A percentile compares a stretch with the other conserved stretches of the same genome.
Conservation (phyloP, 768 basidiomycete genomes). For the Lactarius pseudohatsudake region DNA sequence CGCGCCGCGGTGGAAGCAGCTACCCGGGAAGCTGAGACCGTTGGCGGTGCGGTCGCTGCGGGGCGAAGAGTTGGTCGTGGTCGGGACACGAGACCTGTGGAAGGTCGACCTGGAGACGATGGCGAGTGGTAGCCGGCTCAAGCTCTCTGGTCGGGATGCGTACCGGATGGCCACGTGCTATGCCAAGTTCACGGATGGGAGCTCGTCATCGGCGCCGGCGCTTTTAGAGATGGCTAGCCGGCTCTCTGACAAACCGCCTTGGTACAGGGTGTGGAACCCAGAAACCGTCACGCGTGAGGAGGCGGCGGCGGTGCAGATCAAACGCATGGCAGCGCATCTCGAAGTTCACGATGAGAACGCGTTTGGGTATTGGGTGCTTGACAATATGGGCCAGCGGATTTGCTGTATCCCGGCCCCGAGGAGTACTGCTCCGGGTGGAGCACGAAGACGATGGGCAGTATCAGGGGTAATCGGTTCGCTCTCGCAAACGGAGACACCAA, state of each 20-base stretch:
- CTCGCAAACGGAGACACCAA: slow-evolving; percentile 5
- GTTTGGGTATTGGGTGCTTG: slow-evolving; percentile 22
- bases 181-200: background rate
- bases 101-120: slow-evolving; percentile 12
- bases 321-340: slow-evolving; percentile 11
- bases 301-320: background rate
- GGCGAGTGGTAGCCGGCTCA: background rate
- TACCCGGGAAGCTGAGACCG: slow-evolving; percentile 16
- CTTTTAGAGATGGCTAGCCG: slow-evolving; percentile 16
- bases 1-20: slow-evolving; percentile 15
- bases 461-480: slow-evolving; percentile 11
- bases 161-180: slow-evolving; percentile 18
- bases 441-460: slow-evolving; percentile 1
- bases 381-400: slow-evolving; percentile 15
- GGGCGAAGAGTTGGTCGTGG: slow-evolving; percentile 17
- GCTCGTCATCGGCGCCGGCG: background rate
- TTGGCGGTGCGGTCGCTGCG: slow-evolving; percentile 10
- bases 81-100: slow-evolving; percentile 18
- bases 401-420: slow-evolving; percentile 25
- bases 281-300: slow-evolving; percentile 7
- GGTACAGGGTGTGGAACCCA: slow-evolving; percentile 16
- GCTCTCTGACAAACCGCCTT: slow-evolving; percentile 18
- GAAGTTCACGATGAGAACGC: slow-evolving; percentile 1
- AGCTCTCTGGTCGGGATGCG: slow-evolving; percentile 13
- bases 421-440: slow-evolving; percentile 21